These are phyloP conservation scores for Carnegiea gigantea DNA, from an alignment of 179 eudicot genomes.

Conservation along the genomic window DNA sequence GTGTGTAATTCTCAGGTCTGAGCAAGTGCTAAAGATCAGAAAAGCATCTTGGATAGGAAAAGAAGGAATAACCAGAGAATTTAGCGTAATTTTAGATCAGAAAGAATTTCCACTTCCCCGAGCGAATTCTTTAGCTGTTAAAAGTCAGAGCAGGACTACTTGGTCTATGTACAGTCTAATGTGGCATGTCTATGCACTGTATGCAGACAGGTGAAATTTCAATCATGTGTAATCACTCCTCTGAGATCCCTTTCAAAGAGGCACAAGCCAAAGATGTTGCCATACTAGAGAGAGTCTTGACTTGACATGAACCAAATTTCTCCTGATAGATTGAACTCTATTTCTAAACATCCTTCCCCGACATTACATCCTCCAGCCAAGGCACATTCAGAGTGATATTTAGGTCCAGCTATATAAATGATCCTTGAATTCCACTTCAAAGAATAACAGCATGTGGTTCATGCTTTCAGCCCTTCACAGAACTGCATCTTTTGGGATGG, in stretches of 20 bases:
- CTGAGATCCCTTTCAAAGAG: no score
- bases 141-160: neutral
- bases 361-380: neutral
- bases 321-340: neutral
- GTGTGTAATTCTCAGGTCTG: neutral
- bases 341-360: no score
- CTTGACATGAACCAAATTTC: neutral
- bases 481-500: neutral
- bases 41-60: neutral
- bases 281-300: neutral
- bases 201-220: neutral
- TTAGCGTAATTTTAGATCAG: neutral
- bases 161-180: neutral
- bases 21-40: constrained; percentile 7
- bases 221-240: no score
- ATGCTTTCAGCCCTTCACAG: neutral
- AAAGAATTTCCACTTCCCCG: neutral
- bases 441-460: neutral
- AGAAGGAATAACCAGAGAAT: neutral
- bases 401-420: neutral
- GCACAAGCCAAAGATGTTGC: neutral
- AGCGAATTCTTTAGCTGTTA: neutral
- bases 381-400: neutral
- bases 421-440: neutral
- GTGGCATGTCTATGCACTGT: neutral